Conservation (phyloP, 192 early-diverging fungal species). For the Geranomyces michiganensis region DNA sequence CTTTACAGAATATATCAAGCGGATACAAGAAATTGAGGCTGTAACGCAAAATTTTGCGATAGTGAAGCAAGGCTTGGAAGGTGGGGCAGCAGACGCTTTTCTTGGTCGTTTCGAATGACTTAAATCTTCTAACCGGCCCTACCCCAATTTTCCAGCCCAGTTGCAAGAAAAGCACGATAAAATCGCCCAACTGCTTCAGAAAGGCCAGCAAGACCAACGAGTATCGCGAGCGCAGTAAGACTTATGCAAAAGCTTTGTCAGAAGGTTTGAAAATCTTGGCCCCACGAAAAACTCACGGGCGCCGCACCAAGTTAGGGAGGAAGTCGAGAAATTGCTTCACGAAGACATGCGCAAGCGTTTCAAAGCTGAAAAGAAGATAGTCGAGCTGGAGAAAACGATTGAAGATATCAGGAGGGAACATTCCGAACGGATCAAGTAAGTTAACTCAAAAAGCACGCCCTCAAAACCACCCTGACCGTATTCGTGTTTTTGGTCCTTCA, state of each 20-base stretch:
- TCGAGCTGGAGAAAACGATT: conserved; percentile 19
- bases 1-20: background rate
- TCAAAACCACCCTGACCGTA: too few relatives aligned
- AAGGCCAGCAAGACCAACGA: conserved; percentile 28
- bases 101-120: background rate
- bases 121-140: background rate
- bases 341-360: conserved; percentile 45
- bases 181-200: conserved; percentile 41
- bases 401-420: conserved; percentile 27
- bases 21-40: background rate
- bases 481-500: background rate
- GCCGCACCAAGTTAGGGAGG: conserved; percentile 39
- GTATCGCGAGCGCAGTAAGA: conserved; percentile 37
- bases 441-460: too few relatives aligned
- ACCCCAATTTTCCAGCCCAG: conserved; percentile 31
- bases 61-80: conserved; percentile 23
- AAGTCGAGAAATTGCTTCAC: conserved; percentile 46
- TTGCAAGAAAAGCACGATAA: conserved; percentile 47
- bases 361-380: conserved; percentile 33
- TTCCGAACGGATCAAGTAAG: conserved; percentile 24
- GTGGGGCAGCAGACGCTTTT: background rate
- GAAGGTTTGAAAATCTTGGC: background rate
- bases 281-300: background rate
- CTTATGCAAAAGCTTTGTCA: background rate
- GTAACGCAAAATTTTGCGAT: background rate